Evolutionary conservation across 768 basidiomycete genomes (phyloP).

Genomic region (Podaxis sp.): DNA sequence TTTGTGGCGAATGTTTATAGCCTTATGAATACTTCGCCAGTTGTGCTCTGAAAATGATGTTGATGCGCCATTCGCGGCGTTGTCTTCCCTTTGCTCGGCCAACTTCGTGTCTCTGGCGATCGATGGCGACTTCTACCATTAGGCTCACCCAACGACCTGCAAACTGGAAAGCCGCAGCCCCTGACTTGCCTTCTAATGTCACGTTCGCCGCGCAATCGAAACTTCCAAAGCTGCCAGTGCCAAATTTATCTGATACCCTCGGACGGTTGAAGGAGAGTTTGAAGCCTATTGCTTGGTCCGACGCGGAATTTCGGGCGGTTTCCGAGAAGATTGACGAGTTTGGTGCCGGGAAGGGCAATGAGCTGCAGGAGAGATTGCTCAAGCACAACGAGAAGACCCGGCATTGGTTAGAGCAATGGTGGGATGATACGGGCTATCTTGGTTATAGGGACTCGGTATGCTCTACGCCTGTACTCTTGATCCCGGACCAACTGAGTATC

Average conservation of each 20-base stretch:
- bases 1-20: not conserved
- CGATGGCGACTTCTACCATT: conserved; percentile 24
- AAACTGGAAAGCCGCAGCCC: conserved; percentile 74
- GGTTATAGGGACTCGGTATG: conserved; percentile 82
- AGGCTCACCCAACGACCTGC: conserved; percentile 34
- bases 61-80: not conserved
- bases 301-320: conserved; percentile 53
- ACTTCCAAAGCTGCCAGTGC: conserved; percentile 76
- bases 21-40: not conserved
- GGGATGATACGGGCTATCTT: conserved; percentile 85
- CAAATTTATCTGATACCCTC: conserved; percentile 63
- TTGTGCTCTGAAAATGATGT: not conserved
- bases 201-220: conserved; percentile 66
- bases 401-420: conserved; percentile 94
- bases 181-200: conserved; percentile 45
- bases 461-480: conserved; percentile 8
- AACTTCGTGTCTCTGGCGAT: conserved; percentile 1
- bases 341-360: conserved; percentile 40
- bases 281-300: conserved; percentile 67
- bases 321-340: conserved; percentile 70
- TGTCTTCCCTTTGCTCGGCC: not conserved
- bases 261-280: conserved; percentile 67
- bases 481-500: not conserved
- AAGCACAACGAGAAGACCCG: conserved; percentile 49
- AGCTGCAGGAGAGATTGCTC: conserved; percentile 66